A percentile compares a stretch with the other conserved stretches of the same genome.
These are phyloP conservation scores for Rheum nobile DNA, from an alignment of 148 eudicot species.

Conservation along the genomic window DNA sequence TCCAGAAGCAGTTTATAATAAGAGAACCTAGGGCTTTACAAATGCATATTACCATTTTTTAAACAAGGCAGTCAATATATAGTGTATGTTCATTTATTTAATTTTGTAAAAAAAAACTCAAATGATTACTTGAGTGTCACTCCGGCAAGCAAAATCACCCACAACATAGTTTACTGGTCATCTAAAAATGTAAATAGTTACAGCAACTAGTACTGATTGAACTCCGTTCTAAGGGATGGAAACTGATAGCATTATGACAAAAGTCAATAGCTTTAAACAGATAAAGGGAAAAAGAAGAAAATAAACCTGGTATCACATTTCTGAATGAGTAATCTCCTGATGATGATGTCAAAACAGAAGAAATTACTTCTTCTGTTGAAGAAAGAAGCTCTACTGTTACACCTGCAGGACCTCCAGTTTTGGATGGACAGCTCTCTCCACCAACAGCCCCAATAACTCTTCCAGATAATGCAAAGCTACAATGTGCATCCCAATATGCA, in stretches of 20 bases:
- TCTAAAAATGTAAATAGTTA: not conserved
- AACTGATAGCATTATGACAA: not conserved
- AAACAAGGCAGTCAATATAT: not conserved
- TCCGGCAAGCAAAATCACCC: not conserved
- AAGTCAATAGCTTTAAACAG: not conserved
- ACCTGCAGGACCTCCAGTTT: conserved; percentile 77
- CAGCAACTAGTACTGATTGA: not conserved
- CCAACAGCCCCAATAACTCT: conserved; percentile 83
- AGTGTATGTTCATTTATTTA: not conserved
- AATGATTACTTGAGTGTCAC: not conserved
- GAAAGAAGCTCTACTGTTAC: conserved; percentile 77
- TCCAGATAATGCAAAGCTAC: conserved; percentile 81
- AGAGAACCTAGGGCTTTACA: not conserved
- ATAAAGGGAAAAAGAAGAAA: not conserved
- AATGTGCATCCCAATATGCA: conserved; percentile 10
- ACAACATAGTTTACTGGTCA: not conserved
- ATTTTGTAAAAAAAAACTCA: not conserved
- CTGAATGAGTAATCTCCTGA: conserved; percentile 64
- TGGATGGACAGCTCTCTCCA: conserved; percentile 63
- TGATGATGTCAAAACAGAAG: conserved; percentile 63
- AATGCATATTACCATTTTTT: not conserved
- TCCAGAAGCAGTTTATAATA: not conserved
- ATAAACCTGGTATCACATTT: conserved; percentile 68
- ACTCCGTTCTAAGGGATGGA: not conserved
- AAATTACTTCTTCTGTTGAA: conserved; percentile 42